These are phyloP conservation scores for Podila epigama DNA, from an alignment of 192 early-diverging fungal species.

Conservation along the genomic window DNA sequence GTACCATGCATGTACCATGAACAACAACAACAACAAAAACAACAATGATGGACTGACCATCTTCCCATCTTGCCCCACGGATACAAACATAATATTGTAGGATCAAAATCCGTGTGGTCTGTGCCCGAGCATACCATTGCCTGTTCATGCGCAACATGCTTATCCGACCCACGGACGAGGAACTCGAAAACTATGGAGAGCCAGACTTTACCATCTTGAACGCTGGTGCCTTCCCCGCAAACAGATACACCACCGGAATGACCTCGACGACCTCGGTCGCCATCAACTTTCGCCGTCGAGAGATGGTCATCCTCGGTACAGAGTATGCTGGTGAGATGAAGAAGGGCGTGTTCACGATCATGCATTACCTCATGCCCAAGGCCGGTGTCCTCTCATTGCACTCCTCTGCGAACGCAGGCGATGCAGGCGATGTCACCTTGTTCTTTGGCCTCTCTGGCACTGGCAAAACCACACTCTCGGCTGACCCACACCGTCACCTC, in stretches of 20 bases:
- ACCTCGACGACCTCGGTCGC: conserved; percentile 91
- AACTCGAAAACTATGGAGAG: conserved; percentile 89
- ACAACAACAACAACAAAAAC: too few species aligned
- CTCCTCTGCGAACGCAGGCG: conserved; percentile 94
- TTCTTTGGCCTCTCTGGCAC: conserved; percentile 98
- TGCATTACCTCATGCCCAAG: conserved; percentile 99
- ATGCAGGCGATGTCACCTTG: conserved; percentile 89
- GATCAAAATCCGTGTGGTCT: conserved; percentile 95
- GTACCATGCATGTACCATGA: too few species aligned
- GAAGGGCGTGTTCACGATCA: conserved; percentile 96
- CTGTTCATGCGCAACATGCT: conserved; percentile 99
- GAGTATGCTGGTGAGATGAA: conserved; percentile 99
- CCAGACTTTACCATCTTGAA: conserved; percentile 98
- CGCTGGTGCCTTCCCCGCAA: conserved; percentile 91
- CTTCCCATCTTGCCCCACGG: too few species aligned
- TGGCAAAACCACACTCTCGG: conserved; percentile 96
- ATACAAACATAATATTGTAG: conserved; percentile 36
- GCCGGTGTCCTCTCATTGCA: conserved; percentile 84
- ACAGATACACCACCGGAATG: conserved; percentile 93
- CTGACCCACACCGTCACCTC: conserved; percentile 88
- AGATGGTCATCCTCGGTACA: conserved; percentile 97
- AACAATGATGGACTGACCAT: too few species aligned
- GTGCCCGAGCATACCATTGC: conserved; percentile 92
- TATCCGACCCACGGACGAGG: conserved; percentile 90
- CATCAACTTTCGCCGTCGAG: conserved; percentile 87